Percentiles rank a stretch among this genome's conserved stretches.
phyloP scores from a whole-genome alignment of 1,139 yeast species.

The Kluyveromyces marxianus region DNA sequence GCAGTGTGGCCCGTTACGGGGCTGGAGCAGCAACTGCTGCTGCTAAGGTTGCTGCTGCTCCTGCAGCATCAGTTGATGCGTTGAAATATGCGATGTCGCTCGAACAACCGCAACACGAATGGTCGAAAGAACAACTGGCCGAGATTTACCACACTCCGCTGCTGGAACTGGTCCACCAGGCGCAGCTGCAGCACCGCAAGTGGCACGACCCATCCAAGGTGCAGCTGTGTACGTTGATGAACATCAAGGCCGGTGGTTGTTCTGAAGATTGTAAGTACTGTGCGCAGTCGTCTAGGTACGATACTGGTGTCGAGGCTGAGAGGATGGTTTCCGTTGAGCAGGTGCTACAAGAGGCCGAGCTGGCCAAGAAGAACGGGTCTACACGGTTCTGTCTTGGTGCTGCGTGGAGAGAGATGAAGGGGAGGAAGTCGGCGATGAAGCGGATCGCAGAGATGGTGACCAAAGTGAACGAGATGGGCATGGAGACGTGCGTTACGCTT shows the following conservation, averaged over 20 bases:
- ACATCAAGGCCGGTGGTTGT: slow-evolving; percentile 76
- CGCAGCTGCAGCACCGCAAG: slow-evolving; percentile 60
- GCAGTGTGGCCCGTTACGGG: background rate
- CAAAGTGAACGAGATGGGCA: slow-evolving; percentile 54
- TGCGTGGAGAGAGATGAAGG: slow-evolving; percentile 83
- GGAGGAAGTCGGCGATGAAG: slow-evolving; percentile 60
- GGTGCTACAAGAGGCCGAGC: slow-evolving; percentile 55
- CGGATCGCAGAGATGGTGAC: slow-evolving; percentile 60
- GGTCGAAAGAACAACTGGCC: slow-evolving; percentile 55
- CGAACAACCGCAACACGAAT: slow-evolving; percentile 38
- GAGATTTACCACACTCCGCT: slow-evolving; percentile 60
- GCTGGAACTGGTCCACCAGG: slow-evolving; percentile 51
- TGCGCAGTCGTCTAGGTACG: slow-evolving; percentile 63
- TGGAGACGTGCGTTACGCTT: slow-evolving; percentile 75
- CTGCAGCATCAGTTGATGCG: background rate
- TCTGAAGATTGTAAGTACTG: slow-evolving; percentile 78
- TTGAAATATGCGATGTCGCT: slow-evolving; percentile 25
- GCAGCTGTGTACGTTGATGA: slow-evolving; percentile 67
- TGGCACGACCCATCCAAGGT: slow-evolving; percentile 64
- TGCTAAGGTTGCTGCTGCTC: background rate
- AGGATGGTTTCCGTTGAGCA: slow-evolving; percentile 53
- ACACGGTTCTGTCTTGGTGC: slow-evolving; percentile 84
- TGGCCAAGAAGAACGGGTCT: slow-evolving; percentile 63
- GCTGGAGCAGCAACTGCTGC: background rate
- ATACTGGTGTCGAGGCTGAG: slow-evolving; percentile 64